Conservation (phyloP, 148 eudicot genomes). For the Simmondsia chinensis region DNA sequence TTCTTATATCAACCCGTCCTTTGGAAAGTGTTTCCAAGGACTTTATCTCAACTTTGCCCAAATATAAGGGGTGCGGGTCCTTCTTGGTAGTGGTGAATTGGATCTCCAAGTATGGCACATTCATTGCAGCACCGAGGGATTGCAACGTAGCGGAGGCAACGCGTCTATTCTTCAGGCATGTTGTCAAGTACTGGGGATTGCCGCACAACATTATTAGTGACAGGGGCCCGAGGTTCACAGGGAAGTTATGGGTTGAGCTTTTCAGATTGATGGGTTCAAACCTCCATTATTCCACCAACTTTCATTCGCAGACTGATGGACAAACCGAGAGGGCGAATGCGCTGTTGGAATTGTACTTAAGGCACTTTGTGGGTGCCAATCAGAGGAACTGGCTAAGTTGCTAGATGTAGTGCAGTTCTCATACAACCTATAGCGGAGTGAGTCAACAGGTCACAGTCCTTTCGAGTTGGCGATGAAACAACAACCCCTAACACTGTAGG, state of each 20-base stretch:
- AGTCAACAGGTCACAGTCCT: too few species aligned
- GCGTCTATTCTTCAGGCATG: not conserved
- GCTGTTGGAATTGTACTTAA: not conserved
- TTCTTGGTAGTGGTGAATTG: not conserved
- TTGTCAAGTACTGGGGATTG: not conserved
- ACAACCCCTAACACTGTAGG: too few species aligned
- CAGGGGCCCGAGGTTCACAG: not conserved
- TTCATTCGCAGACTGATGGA: not conserved
- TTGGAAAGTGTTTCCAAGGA: too few species aligned
- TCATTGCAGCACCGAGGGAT: not conserved
- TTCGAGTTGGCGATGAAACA: too few species aligned
- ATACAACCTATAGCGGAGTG: too few species aligned
- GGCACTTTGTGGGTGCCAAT: slow-evolving; percentile 1
- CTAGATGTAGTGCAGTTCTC: too few species aligned
- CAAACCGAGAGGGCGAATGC: slow-evolving; percentile 2
- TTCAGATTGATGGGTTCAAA: slow-evolving; percentile 2
- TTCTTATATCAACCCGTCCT: too few species aligned
- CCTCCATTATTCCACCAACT: not conserved
- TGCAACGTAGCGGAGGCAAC: not conserved
- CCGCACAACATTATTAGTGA: not conserved
- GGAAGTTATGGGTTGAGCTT: not conserved
- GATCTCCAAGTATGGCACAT: not conserved
- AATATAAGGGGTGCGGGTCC: not conserved
- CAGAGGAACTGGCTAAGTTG: too few species aligned
- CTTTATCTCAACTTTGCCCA: too few species aligned